phyloP scores from a whole-genome alignment of 805 yeast genomes.

The Hemisphaericaspora nanyangensis region DNA sequence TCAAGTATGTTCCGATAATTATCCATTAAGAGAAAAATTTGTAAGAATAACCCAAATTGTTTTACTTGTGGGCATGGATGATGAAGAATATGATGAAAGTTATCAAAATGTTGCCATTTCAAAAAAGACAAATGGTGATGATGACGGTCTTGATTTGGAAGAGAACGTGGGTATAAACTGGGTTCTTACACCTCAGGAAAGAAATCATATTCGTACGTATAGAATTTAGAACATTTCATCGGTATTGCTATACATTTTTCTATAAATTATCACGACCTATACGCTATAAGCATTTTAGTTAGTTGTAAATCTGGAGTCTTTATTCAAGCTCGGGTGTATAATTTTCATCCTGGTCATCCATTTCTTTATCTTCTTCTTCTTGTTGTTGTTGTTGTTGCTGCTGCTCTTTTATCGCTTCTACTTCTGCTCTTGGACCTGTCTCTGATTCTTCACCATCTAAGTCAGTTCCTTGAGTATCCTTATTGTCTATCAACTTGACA shows the following conservation, averaged over 20 bases:
- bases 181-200: conserved; percentile 76
- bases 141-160: conserved; percentile 34
- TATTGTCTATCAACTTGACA: conserved; percentile 3
- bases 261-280: too few relatives aligned
- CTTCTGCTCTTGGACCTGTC: not conserved
- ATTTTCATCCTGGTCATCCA: not conserved
- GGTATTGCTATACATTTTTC: not conserved
- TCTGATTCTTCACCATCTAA: not conserved
- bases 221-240: conserved; percentile 38
- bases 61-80: conserved; percentile 78
- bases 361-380: not conserved
- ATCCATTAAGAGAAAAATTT: conserved; percentile 73
- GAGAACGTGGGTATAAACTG: conserved; percentile 45
- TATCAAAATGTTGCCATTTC: conserved; percentile 8
- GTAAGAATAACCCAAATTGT: conserved; percentile 80
- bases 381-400: not conserved
- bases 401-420: not conserved
- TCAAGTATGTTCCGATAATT: conserved; percentile 68
- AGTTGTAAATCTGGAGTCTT: not conserved
- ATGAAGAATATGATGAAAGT: conserved; percentile 45
- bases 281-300: not conserved
- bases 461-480: too few relatives aligned
- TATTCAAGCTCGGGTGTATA: too few relatives aligned
- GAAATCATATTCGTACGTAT: conserved; percentile 56
- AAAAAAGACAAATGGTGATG: conserved; percentile 25